Evolutionary conservation across 2,329 filamentous ascomycete genomes (phyloP).

Genomic region (Sporothrix mexicana): DNA sequence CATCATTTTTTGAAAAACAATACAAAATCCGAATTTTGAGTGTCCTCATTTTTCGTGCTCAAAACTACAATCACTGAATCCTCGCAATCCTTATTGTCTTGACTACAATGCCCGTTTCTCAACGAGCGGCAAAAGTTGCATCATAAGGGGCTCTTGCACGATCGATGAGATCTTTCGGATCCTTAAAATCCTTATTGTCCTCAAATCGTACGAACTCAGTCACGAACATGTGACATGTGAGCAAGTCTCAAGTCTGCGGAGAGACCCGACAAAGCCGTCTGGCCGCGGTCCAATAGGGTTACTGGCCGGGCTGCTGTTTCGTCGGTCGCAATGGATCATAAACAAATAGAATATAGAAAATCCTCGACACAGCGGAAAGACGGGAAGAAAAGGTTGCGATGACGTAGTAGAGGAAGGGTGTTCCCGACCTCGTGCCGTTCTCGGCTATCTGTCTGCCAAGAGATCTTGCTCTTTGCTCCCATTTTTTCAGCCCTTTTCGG

Average conservation of each 20-base stretch:
- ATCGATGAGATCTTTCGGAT: background rate
- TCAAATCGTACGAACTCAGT: background rate
- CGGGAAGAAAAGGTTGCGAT: background rate
- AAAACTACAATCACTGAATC: background rate
- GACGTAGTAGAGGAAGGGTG: background rate
- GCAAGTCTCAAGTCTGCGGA: background rate
- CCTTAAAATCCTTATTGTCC: too few species aligned
- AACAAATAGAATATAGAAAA: too few species aligned
- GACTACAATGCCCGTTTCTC: background rate
- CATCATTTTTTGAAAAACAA: conserved; percentile 17
- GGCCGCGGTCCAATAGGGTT: too few species aligned
- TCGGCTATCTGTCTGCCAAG: background rate
- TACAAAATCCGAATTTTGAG: conserved; percentile 11
- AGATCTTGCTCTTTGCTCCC: background rate
- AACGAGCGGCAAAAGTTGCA: background rate
- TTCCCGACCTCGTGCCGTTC: background rate
- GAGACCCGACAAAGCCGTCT: background rate
- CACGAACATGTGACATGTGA: background rate
- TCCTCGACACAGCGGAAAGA: too few species aligned
- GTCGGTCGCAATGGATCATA: too few species aligned
- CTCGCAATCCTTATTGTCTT: too few species aligned
- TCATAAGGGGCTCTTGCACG: background rate
- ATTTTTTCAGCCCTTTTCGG: background rate
- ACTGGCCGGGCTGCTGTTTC: too few species aligned
- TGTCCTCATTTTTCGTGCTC: background rate